phyloP scores from a whole-genome alignment of 495 filamentous ascomycete species.

The Friedmanniomyces simplex region DNA sequence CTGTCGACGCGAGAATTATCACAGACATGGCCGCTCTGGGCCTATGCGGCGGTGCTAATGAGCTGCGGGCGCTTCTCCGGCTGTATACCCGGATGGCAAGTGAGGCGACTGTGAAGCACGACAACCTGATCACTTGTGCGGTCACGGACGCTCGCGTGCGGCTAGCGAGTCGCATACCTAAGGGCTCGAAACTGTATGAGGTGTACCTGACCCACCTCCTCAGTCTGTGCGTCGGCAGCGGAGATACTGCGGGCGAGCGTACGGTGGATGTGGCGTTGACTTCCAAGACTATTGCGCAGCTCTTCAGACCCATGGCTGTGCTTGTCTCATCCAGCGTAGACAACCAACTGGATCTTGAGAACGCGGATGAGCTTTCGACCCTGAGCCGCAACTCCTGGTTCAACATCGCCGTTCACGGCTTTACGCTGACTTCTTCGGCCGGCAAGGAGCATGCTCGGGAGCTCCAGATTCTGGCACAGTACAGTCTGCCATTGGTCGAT shows the following conservation, averaged over 20 bases:
- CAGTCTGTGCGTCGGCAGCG: conserved; percentile 80
- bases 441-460: conserved; percentile 59
- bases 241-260: conserved; percentile 57
- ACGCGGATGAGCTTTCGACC: conserved; percentile 40
- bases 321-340: conserved; percentile 50
- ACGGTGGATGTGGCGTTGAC: conserved; percentile 68
- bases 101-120: conserved; percentile 57
- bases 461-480: conserved; percentile 67
- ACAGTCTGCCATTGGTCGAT: conserved; percentile 73
- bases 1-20: conserved; percentile 74
- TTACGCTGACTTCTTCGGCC: conserved; percentile 58
- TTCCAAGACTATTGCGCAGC: conserved; percentile 69
- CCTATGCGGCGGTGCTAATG: conserved; percentile 56
- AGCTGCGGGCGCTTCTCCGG: conserved; percentile 77
- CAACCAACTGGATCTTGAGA: conserved; percentile 44
- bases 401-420: conserved; percentile 89
- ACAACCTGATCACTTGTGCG: conserved; percentile 47
- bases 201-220: conserved; percentile 75
- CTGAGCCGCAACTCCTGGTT: conserved; percentile 92
- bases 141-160: conserved; percentile 64
- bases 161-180: conserved; percentile 57
- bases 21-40: conserved; percentile 70
- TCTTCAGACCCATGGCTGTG: conserved; percentile 70
- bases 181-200: conserved; percentile 59
- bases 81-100: conserved; percentile 64